Conservation (phyloP, 495 filamentous ascomycete species). For the Xanthoparmelia taractica region DNA sequence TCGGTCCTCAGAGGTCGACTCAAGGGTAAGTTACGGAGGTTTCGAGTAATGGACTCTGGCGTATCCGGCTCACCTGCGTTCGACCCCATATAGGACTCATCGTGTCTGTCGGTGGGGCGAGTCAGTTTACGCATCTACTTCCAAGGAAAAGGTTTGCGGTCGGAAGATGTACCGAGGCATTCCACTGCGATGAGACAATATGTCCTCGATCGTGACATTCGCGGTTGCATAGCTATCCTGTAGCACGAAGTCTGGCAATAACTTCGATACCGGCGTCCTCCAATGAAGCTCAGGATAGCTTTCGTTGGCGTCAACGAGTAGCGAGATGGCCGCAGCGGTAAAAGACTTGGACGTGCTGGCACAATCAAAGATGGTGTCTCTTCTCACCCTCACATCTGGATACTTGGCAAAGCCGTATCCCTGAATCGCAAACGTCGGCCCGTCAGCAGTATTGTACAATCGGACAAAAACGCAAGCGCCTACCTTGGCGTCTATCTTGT, state of each 20-base stretch:
- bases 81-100: no score
- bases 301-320: constrained; percentile 37
- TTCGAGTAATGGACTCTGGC: no score
- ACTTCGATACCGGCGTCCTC: constrained; percentile 39
- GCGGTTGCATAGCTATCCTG: constrained; percentile 36
- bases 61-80: no score
- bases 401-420: constrained; percentile 44
- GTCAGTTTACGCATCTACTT: no score
- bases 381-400: constrained; percentile 38
- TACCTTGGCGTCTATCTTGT: constrained; percentile 40
- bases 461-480: no score
- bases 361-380: constrained; percentile 36
- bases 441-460: not conserved
- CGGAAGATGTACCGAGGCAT: constrained; percentile 41
- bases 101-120: no score
- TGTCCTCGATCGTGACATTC: constrained; percentile 46
- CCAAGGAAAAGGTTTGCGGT: no score
- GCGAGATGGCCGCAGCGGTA: constrained; percentile 42
- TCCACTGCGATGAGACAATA: constrained; percentile 44
- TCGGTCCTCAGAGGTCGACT: constrained; percentile 36
- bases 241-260: constrained; percentile 51
- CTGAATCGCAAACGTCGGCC: constrained; percentile 28
- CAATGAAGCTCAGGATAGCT: constrained; percentile 37
- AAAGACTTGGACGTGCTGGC: constrained; percentile 52
- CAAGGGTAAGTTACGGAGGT: constrained; percentile 39